Conservation (phyloP, 179 eudicot species). For the Heliamphora pulchella region DNA sequence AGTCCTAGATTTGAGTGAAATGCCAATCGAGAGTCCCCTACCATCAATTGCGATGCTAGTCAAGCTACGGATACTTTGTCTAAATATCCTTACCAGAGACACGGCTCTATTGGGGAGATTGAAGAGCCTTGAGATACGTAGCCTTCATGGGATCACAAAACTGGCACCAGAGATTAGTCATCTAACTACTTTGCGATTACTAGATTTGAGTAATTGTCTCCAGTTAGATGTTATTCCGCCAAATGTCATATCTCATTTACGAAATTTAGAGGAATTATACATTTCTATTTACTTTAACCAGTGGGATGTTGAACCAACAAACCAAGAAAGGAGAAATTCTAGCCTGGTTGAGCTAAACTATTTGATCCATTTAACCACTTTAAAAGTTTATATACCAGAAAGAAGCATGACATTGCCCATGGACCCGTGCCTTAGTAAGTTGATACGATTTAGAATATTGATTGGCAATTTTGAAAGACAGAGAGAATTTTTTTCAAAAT, state of each 20-base stretch:
- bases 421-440: background rate
- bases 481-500: too few relatives aligned
- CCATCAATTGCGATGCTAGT: slow-evolving; percentile 8
- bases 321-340: background rate
- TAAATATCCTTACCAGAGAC: background rate
- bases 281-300: background rate
- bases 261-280: slow-evolving; percentile 15
- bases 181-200: slow-evolving; percentile 12
- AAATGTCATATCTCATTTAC: slow-evolving; percentile 5
- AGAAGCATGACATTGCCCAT: background rate
- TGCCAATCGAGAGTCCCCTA: slow-evolving; percentile 3
- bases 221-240: background rate
- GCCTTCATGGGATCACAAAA: background rate
- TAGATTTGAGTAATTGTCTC: slow-evolving; percentile 11
- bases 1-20: slow-evolving; percentile 8
- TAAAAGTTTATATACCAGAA: background rate
- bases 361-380: background rate
- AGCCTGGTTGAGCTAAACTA: background rate
- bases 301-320: background rate
- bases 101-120: background rate
- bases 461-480: background rate
- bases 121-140: slow-evolving; percentile 15
- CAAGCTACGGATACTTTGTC: slow-evolving; percentile 14
- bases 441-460: background rate
- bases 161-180: background rate